Base-by-base conservation (phyloP, 2,329 filamentous ascomycete species). In the Calonectria pseudoreteaudii region DNA sequence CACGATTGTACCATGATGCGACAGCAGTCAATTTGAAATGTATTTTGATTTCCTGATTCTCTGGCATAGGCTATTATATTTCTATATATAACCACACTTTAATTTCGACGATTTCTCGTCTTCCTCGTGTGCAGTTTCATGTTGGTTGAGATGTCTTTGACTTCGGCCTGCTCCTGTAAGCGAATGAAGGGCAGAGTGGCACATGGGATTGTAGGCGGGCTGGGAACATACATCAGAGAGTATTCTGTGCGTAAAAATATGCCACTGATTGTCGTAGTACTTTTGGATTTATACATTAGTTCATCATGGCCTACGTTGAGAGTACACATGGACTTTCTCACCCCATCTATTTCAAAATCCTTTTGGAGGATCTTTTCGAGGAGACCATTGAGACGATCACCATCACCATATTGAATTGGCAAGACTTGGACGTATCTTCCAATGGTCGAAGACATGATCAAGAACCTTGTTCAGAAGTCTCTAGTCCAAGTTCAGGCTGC, bases 181-280 rank as follows among this genome's bases (percentile, higher is more conserved):
- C 14, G 31, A 23, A 36, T 34, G 7, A 16, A 5, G 4, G 16
- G 13, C 9, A 4, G 6, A 34, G 0, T 36, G 41, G 3, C n/a
- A 4, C 20, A 4, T n/a, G 2, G 11, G 2, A 36, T 3, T 20
- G 36, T 1, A 13, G 2, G 2, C 8, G 13, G 11, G 8, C 5
- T 13, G 23, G 18, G 20, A 13, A 36, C 66, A 7, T 69, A 69
- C 66, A 30, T 69, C 53, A n/a, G 66, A 58, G 18, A 69, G 66
- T 5, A 31, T 31, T 49, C 66, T 28, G 4, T 38, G 18, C 0
- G 53, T 60, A 14, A 49, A 16, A 20, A 69, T 23, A 20, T 30
- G 34, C 66, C 66, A 69, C 18, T 49, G 34, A 5, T 60, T 62
- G 36, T 69, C 66, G 30, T 30, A 62, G 28, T 49, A 69, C 66